Percentiles rank a stretch among this genome's conserved stretches.
These are phyloP conservation scores for Phytophthora aleatoria DNA, from an alignment of 352 stramenopile species.

Conservation along the genomic window DNA sequence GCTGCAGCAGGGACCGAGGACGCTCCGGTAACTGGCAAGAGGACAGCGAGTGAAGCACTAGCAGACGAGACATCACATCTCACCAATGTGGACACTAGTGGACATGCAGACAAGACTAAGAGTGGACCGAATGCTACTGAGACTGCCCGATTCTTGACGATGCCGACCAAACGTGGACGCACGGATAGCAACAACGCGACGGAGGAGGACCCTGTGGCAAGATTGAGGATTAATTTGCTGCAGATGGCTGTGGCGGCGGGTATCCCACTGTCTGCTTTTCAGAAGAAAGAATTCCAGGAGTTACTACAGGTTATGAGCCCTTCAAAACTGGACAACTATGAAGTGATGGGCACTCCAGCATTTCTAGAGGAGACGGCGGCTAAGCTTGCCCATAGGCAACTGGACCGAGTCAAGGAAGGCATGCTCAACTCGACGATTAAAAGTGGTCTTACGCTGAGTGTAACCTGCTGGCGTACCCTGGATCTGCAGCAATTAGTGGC, in stretches of 20 bases:
- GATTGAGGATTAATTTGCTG: constrained; percentile 35
- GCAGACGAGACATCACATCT: constrained; percentile 1
- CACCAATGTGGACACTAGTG: not conserved
- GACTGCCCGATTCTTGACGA: constrained; percentile 7
- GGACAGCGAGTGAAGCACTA: constrained; percentile 25
- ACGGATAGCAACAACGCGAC: constrained; percentile 12
- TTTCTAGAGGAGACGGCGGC: constrained; percentile 49
- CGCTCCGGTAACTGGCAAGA: constrained; percentile 9
- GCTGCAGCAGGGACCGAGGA: constrained; percentile 1
- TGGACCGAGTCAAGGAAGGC: constrained; percentile 81
- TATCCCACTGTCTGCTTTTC: constrained; percentile 44
- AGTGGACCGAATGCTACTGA: constrained; percentile 16
- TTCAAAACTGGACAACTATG: constrained; percentile 3
- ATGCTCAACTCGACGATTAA: constrained; percentile 87
- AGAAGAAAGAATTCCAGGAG: constrained; percentile 49
- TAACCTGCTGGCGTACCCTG: constrained; percentile 71
- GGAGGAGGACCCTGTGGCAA: constrained; percentile 13
- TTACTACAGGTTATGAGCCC: constrained; percentile 41
- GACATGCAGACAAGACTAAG: constrained; percentile 10
- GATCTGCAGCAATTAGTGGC: constrained; percentile 71
- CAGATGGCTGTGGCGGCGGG: constrained; percentile 43
- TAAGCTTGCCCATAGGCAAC: constrained; percentile 49
- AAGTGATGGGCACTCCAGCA: constrained; percentile 27
- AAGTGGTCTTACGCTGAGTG: constrained; percentile 73
- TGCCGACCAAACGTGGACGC: constrained; percentile 20